Percentiles rank a stretch among this genome's conserved stretches.
phyloP scores from a whole-genome alignment of 2,329 filamentous ascomycete genomes.

The Talaromyces sp. region DNA sequence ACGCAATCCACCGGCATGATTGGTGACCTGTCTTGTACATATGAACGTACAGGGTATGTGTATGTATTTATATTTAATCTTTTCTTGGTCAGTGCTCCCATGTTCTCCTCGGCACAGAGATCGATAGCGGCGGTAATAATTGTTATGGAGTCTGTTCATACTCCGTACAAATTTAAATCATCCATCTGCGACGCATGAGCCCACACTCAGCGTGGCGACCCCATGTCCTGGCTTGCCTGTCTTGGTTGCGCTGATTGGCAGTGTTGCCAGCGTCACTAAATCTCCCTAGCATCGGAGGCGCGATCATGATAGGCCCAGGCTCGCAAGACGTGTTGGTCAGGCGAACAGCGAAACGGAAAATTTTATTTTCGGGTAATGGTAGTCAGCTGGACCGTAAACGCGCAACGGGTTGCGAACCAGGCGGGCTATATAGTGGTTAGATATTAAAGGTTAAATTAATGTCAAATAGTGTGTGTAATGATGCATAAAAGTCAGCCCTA shows the following conservation, averaged over 20 bases:
- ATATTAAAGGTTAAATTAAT: too few relatives aligned
- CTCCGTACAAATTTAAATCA: background rate
- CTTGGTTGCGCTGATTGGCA: background rate
- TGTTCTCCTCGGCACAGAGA: too few relatives aligned
- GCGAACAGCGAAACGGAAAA: background rate
- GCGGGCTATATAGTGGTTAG: too few relatives aligned
- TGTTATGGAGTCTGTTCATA: background rate
- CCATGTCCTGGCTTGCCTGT: background rate
- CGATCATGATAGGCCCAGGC: background rate
- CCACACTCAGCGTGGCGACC: background rate
- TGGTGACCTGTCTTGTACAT: too few relatives aligned
- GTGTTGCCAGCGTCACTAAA: background rate
- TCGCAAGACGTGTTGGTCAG: background rate
- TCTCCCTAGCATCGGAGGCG: background rate
- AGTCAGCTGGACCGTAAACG: background rate
- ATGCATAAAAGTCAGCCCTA: background rate
- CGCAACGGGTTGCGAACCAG: background rate
- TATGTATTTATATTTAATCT: background rate
- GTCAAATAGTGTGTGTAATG: too few relatives aligned
- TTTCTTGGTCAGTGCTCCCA: too few relatives aligned
- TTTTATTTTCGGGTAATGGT: background rate
- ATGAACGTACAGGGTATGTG: background rate
- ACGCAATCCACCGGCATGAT: too few relatives aligned
- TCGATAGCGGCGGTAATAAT: background rate
- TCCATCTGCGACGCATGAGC: background rate